Percentiles rank a stretch among this genome's conserved stretches.
Conservation (phyloP, 768 basidiomycete species). For the Naganishia friedmannii region DNA sequence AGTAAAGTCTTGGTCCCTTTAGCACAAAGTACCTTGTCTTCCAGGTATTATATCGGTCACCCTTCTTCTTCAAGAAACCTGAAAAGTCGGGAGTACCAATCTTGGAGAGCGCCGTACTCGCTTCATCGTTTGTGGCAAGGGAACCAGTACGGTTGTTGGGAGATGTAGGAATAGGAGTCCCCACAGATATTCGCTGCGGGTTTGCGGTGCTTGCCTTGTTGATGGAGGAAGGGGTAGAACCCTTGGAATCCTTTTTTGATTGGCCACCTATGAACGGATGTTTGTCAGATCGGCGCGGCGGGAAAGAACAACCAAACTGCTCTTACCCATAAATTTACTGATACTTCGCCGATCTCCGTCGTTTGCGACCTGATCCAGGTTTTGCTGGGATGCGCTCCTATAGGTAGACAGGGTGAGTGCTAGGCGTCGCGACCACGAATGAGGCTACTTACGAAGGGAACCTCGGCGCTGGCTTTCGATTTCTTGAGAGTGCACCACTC, state of each 20-base stretch:
- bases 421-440: background rate
- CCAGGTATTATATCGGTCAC: constrained; percentile 89
- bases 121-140: constrained; percentile 25
- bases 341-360: constrained; percentile 23
- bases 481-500: constrained; percentile 63
- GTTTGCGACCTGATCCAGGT: constrained; percentile 12
- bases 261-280: constrained; percentile 1
- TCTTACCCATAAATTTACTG: constrained; percentile 24
- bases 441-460: constrained; percentile 60
- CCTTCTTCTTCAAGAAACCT: constrained; percentile 95
- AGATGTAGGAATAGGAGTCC: constrained; percentile 15
- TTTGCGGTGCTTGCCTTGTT: constrained; percentile 11
- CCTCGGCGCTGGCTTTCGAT: constrained; percentile 76
- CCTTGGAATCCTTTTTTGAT: constrained; percentile 13
- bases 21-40: constrained; percentile 86
- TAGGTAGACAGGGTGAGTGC: background rate
- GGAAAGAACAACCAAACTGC: background rate
- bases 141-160: constrained; percentile 12
- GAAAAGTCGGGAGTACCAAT: constrained; percentile 84
- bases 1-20: constrained; percentile 88
- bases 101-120: constrained; percentile 71
- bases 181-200: constrained; percentile 25
- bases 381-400: constrained; percentile 24
- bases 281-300: background rate
- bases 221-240: constrained; percentile 8